Evolutionary conservation across 768 basidiomycete genomes (phyloP).

Genomic region (Leccinum longicurvipes): DNA sequence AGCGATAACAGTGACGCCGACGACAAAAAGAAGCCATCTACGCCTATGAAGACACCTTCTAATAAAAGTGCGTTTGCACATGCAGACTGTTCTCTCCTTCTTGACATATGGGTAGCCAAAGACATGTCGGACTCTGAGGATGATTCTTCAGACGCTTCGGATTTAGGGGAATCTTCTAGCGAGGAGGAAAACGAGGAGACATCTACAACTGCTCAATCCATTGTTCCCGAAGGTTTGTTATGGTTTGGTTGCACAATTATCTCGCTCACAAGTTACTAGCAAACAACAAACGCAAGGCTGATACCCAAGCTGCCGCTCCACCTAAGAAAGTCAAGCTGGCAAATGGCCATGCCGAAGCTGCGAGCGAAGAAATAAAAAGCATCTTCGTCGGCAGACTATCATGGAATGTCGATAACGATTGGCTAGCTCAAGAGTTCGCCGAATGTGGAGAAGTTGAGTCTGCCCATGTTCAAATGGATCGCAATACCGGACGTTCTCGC

Average conservation of each 20-base stretch:
- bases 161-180: constrained; percentile 12
- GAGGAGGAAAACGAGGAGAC: constrained; percentile 3
- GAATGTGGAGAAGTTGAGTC: constrained; percentile 84
- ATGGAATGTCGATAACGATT: constrained; percentile 97
- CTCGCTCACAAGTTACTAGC: constrained; percentile 2
- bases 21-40: constrained; percentile 16
- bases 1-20: not conserved
- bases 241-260: not conserved
- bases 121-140: not conserved
- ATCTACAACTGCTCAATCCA: constrained; percentile 41
- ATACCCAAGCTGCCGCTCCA: constrained; percentile 52
- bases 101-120: not conserved
- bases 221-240: constrained; percentile 38
- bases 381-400: constrained; percentile 92
- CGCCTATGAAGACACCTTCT: not conserved
- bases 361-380: constrained; percentile 52
- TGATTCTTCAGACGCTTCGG: constrained; percentile 6
- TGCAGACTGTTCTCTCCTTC: not conserved
- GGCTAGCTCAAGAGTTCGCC: constrained; percentile 87
- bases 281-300: constrained; percentile 78
- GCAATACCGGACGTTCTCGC: constrained; percentile 75
- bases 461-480: constrained; percentile 87
- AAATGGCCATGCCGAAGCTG: constrained; percentile 43
- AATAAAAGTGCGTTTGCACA: not conserved
- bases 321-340: constrained; percentile 82